A percentile compares a stretch with the other conserved stretches of the same genome.
These are phyloP conservation scores for Exophiala bonariae DNA, from an alignment of 2,329 filamentous ascomycete species.

Conservation along the genomic window DNA sequence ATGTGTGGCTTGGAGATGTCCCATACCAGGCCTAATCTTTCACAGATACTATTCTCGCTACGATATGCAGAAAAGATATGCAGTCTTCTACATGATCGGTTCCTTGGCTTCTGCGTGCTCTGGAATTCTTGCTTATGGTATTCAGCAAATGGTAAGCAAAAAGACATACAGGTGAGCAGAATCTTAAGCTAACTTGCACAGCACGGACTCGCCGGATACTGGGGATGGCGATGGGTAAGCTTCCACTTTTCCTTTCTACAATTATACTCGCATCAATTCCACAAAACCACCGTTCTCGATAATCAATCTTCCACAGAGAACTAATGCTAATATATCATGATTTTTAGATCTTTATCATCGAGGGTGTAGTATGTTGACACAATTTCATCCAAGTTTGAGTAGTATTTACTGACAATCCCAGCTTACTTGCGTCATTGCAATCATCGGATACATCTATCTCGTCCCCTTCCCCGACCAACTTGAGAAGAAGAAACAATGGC, in stretches of 20 bases:
- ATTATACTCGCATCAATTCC: no score
- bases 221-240: constrained; percentile 4
- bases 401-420: background rate
- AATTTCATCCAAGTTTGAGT: background rate
- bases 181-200: no score
- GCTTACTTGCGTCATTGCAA: constrained; percentile 26
- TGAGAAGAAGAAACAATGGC: constrained; percentile 31
- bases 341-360: constrained; percentile 12
- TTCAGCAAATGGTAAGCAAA: constrained; percentile 35
- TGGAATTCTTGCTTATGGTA: constrained; percentile 45
- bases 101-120: constrained; percentile 47
- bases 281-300: no score
- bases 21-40: no score
- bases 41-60: constrained; percentile 18
- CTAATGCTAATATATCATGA: constrained; percentile 9
- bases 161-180: background rate
- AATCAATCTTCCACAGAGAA: no score
- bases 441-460: constrained; percentile 34
- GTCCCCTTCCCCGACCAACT: constrained; percentile 37
- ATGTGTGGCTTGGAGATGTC: no score
- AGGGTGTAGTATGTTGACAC: constrained; percentile 14
- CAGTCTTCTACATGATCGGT: constrained; percentile 52
- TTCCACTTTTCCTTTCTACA: background rate
- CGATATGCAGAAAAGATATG: constrained; percentile 39
- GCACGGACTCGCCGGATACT: constrained; percentile 3